Evolutionary conservation across 1,139 yeast genomes (phyloP).

Genomic region (Magnusiomyces tetraspermus): DNA sequence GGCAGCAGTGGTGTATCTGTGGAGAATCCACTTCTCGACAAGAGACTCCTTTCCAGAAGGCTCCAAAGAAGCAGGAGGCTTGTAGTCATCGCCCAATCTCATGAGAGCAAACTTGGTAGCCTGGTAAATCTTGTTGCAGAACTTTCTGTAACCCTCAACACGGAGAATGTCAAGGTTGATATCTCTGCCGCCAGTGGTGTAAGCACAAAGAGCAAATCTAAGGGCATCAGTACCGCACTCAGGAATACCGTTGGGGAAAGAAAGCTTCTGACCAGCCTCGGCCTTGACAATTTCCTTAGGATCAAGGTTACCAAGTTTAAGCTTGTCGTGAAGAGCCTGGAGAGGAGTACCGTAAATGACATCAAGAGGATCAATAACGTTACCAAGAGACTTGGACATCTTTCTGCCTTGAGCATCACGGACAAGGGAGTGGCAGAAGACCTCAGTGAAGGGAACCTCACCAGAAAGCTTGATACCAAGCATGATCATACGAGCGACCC

Average conservation of each 20-base stretch:
- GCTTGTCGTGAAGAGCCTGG: constrained; percentile 69
- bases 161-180: constrained; percentile 92
- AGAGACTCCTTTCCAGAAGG: constrained; percentile 74
- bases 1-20: constrained; percentile 66
- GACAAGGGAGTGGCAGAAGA: constrained; percentile 94
- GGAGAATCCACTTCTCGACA: constrained; percentile 95
- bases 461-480: constrained; percentile 87
- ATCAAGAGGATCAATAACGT: constrained; percentile 91
- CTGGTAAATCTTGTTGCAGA: constrained; percentile 98
- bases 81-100: constrained; percentile 81
- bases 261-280: constrained; percentile 72
- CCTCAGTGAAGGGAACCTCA: constrained; percentile 85
- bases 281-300: constrained; percentile 85
- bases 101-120: constrained; percentile 95
- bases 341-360: constrained; percentile 83
- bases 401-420: constrained; percentile 99
- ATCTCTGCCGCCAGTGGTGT: constrained; percentile 97
- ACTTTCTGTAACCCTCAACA: constrained; percentile 98
- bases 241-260: constrained; percentile 96
- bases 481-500: constrained; percentile 97
- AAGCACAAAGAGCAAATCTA: constrained; percentile 96
- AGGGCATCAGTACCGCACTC: constrained; percentile 99
- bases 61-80: constrained; percentile 57
- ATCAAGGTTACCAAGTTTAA: constrained; percentile 75
- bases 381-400: constrained; percentile 96